Base-by-base conservation (phyloP, 768 basidiomycete species). In the Gloeostereum incarnatum region DNA sequence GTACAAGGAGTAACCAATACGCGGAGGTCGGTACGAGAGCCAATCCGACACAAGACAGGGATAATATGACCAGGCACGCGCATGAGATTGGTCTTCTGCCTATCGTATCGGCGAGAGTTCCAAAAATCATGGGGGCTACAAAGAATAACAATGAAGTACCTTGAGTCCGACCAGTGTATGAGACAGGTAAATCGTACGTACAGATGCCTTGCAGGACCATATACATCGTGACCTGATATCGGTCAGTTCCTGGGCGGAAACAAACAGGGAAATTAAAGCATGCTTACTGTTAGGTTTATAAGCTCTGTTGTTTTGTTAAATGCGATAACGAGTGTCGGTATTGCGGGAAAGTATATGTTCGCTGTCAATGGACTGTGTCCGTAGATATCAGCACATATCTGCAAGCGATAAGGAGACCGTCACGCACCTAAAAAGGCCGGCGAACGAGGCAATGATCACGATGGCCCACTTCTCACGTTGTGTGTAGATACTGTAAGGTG, bases 1-100 rank as follows among this genome's bases (percentile, higher is more conserved):
- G 66, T n/a, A 90, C 47, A 62, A 91, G 69, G 8, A 91, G 61
- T 4, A 87, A 59, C 85, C 84, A 90, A 53, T 84, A 91, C 3
- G 68, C 81, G 3, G 61, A 62, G 2, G 65, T 65, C 1, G 71
- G 69, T 14, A 66, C 62, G 6, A 70, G 55, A 0, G 71, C 72
- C 13, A 74, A 53, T 10, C 71, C 71, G 59, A 89, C 61, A 49
- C 85, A 90, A 2, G 85, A 73, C 6, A 73, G 39, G 6, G 75
- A 61, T 24, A 88, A 66, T 24, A 87, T 65, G 8, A 73, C 44
- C 22, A 91, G 56, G 48, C 84, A 88, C 2, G 56, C 62, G 25
- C 80, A 59, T 50, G 78, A 75, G 36, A 79, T 71, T 0, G 71
- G 78, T 20, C 84, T 62, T 40, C 85, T 63, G 21, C 85, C 85